phyloP scores from a whole-genome alignment of 2,329 filamentous ascomycete species.

The Rhexocercosporidium sp. region DNA sequence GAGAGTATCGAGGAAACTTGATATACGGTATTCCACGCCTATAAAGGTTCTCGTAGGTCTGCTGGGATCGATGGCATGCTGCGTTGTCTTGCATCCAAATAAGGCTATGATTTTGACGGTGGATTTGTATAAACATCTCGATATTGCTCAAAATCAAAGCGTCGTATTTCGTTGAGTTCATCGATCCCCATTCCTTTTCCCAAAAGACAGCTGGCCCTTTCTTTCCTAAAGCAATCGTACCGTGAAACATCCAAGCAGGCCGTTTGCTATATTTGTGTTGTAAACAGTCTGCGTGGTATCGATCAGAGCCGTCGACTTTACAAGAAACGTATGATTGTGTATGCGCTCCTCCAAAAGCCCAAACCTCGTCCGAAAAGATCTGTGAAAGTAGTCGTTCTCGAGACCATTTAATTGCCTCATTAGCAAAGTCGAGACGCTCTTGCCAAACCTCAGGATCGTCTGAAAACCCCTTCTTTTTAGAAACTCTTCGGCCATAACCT shows the following conservation, averaged over 20 bases:
- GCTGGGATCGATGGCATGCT: not conserved
- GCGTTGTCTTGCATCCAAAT: slow-evolving; percentile 24
- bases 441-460: too few relatives aligned
- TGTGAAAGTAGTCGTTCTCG: too few relatives aligned
- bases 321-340: not conserved
- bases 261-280: slow-evolving; percentile 18
- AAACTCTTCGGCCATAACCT: too few relatives aligned
- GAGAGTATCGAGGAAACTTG: slow-evolving; percentile 17
- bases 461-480: too few relatives aligned
- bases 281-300: not conserved
- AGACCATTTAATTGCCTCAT: too few relatives aligned
- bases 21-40: slow-evolving; percentile 7
- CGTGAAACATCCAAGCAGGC: slow-evolving; percentile 16
- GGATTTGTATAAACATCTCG: not conserved
- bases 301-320: not conserved
- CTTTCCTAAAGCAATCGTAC: slow-evolving; percentile 5
- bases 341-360: not conserved
- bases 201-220: slow-evolving; percentile 14
- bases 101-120: not conserved
- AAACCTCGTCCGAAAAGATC: too few relatives aligned
- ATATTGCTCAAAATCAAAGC: not conserved
- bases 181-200: slow-evolving; percentile 20
- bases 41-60: slow-evolving; percentile 6
- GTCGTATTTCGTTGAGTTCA: slow-evolving; percentile 20
- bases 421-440: too few relatives aligned